These are phyloP conservation scores for Capronia americana DNA, from an alignment of 2,329 filamentous ascomycete species.

Conservation along the genomic window DNA sequence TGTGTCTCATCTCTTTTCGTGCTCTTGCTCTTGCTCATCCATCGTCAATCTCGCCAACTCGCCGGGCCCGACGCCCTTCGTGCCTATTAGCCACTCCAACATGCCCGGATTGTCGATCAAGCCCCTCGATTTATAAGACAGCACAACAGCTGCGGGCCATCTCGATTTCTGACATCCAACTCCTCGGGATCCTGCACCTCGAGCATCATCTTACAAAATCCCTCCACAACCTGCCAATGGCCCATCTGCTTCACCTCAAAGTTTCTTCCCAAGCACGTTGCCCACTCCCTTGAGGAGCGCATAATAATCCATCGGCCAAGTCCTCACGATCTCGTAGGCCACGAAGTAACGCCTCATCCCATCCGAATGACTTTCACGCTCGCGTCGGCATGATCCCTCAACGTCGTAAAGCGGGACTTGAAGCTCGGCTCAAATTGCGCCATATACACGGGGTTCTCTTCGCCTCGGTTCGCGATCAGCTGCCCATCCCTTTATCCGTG, in stretches of 20 bases:
- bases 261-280: constrained; percentile 6
- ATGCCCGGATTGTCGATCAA: constrained; percentile 40
- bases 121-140: constrained; percentile 40
- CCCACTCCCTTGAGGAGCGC: constrained; percentile 7
- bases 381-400: constrained; percentile 15
- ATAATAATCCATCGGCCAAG: constrained; percentile 14
- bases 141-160: constrained; percentile 35
- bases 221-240: constrained; percentile 3
- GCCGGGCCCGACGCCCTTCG: constrained; percentile 31
- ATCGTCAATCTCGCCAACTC: constrained; percentile 4
- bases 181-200: not conserved
- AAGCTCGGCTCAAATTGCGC: not conserved
- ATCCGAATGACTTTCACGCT: constrained; percentile 14
- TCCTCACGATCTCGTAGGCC: constrained; percentile 7
- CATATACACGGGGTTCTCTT: constrained; percentile 1
- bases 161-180: constrained; percentile 29
- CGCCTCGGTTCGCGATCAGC: constrained; percentile 2
- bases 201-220: not conserved
- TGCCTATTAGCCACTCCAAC: constrained; percentile 40
- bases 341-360: constrained; percentile 6
- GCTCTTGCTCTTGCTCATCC: not conserved
- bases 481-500: constrained; percentile 6
- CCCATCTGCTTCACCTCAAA: constrained; percentile 6
- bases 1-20: not conserved
- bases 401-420: not conserved